A percentile compares a stretch with the other conserved stretches of the same genome.
These are phyloP conservation scores for Globisporangium viniferum DNA, from an alignment of 352 stramenopile genomes.

Conservation along the genomic window DNA sequence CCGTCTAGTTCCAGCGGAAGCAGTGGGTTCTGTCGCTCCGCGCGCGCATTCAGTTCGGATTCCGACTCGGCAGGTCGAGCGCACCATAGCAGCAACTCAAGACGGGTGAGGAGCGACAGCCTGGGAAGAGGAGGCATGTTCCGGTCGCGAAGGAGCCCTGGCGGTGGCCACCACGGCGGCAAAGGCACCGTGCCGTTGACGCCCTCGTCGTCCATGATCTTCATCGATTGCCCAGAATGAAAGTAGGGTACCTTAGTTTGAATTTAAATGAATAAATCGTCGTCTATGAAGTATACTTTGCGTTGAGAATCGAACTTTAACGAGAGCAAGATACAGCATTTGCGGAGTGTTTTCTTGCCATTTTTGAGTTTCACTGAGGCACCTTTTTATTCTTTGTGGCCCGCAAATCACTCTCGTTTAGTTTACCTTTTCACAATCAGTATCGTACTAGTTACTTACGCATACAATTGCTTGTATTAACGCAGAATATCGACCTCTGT, in stretches of 20 bases:
- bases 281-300: neutral
- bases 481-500: neutral
- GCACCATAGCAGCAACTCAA: neutral
- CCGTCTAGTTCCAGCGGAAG: neutral
- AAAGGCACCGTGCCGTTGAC: neutral
- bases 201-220: constrained; percentile 1
- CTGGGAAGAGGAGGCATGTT: neutral
- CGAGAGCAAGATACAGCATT: neutral
- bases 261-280: neutral
- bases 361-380: neutral
- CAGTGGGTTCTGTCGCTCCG: neutral
- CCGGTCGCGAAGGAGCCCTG: neutral
- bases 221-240: constrained; percentile 7
- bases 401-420: neutral
- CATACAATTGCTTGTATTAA: neutral
- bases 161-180: neutral
- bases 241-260: neutral
- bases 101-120: neutral
- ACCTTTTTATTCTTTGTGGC: neutral
- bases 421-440: neutral
- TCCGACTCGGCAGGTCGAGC: neutral
- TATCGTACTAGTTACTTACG: neutral
- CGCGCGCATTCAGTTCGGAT: neutral
- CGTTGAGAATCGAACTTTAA: neutral
- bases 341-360: neutral